Evolutionary conservation across 78 protist species (phyloP).

Genomic region (Emiliania huxleyi): DNA sequence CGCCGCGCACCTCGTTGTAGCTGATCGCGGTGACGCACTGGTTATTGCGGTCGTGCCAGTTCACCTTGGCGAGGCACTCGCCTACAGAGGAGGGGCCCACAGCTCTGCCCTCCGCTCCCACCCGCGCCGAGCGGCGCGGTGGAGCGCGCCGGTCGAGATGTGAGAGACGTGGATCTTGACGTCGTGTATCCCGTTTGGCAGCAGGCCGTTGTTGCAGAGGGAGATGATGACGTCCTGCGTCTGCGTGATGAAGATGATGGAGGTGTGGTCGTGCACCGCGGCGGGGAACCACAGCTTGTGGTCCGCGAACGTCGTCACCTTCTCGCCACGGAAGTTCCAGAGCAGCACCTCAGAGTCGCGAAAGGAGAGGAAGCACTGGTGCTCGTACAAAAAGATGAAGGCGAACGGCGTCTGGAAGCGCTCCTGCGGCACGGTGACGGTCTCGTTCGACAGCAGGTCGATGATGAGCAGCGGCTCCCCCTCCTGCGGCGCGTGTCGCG

Average conservation of each 20-base stretch:
- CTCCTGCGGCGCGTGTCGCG: too few species aligned
- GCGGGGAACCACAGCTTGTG: not conserved
- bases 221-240: not conserved
- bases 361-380: not conserved
- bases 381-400: slow-evolving; percentile 22
- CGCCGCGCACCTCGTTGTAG: not conserved
- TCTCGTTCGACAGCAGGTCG: not conserved
- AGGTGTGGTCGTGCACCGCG: not conserved
- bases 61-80: not conserved
- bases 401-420: not conserved
- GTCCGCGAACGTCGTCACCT: not conserved
- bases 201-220: not conserved
- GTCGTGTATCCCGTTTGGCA: not conserved
- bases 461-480: not conserved
- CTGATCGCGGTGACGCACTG: not conserved
- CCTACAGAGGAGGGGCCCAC: too few species aligned
- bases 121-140: not conserved
- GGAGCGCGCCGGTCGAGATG: not conserved
- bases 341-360: not conserved
- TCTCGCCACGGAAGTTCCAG: not conserved
- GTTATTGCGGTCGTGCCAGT: not conserved
- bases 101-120: too few species aligned
- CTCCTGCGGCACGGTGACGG: not conserved
- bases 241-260: not conserved
- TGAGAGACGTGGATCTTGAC: not conserved